Conservation (phyloP, 306 rosid genomes). For the Bauhinia variegata region DNA sequence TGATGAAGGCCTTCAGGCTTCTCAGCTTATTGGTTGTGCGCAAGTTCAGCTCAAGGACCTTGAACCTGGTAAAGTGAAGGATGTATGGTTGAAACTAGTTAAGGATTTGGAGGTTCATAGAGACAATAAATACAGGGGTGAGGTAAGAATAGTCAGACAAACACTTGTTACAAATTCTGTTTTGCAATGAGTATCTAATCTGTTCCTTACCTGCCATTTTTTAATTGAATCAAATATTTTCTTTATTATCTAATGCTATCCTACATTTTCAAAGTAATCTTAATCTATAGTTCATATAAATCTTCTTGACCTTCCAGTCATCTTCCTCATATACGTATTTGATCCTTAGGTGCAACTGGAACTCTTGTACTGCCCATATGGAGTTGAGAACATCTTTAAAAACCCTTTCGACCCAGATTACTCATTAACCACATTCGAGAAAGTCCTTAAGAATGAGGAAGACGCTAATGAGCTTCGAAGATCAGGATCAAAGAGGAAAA, state of each 20-base stretch:
- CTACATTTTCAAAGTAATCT: not conserved
- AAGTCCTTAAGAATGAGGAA: conserved; percentile 54
- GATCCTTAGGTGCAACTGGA: conserved; percentile 83
- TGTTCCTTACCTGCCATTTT: not conserved
- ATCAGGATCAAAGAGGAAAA: conserved; percentile 54
- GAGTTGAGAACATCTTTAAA: conserved; percentile 50
- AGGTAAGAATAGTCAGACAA: conserved; percentile 54
- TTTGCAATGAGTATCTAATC: not conserved
- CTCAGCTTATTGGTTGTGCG: conserved; percentile 85
- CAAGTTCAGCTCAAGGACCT: conserved; percentile 65
- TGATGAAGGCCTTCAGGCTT: conserved; percentile 80
- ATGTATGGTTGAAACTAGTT: conserved; percentile 77
- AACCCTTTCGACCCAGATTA: conserved; percentile 67
- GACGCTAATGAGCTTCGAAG: conserved; percentile 39
- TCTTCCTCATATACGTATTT: conserved; percentile 5
- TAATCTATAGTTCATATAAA: not conserved
- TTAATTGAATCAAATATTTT: not conserved
- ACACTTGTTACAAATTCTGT: not conserved
- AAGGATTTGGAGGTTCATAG: conserved; percentile 82
- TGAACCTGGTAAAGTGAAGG: conserved; percentile 85
- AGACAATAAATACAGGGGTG: conserved; percentile 84
- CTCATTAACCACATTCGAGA: conserved; percentile 73
- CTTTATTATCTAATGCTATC: not conserved
- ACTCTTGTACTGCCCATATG: conserved; percentile 79
- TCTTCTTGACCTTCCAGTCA: conserved; percentile 12